Percentiles rank a stretch among this genome's conserved stretches.
Conservation (phyloP, 2,329 filamentous ascomycete genomes). For the Zasmidium cellare region DNA sequence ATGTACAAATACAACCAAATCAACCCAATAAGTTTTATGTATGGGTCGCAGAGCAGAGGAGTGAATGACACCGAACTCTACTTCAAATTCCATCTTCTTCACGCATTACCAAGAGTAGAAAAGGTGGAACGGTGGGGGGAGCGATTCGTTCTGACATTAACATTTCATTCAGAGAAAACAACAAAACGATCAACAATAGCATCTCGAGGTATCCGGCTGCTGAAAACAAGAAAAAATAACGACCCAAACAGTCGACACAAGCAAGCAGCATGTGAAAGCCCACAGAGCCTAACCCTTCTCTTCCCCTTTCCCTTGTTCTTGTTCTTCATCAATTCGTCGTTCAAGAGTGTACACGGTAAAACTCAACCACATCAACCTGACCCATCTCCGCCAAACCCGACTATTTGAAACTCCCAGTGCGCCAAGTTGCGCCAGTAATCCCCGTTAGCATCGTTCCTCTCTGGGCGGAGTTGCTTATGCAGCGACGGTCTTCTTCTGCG, state of each 20-base stretch:
- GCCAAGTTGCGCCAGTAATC: neutral
- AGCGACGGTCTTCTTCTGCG: conserved; percentile 52
- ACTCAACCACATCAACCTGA: neutral
- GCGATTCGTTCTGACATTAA: no score
- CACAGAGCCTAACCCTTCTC: neutral
- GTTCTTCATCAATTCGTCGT: neutral
- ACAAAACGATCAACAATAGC: neutral
- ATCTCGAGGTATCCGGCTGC: neutral
- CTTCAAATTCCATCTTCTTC: no score
- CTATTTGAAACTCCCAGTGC: neutral
- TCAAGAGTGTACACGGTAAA: neutral
- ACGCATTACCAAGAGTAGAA: no score
- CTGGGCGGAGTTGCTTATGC: neutral
- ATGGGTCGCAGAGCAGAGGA: neutral
- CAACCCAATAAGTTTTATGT: neutral
- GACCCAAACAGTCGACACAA: no score
- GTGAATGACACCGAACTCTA: neutral
- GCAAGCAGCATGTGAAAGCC: no score
- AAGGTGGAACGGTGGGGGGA: no score
- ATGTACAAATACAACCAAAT: neutral
- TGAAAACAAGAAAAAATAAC: neutral
- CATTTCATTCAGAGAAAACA: no score
- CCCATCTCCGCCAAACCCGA: neutral
- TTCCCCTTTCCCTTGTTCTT: neutral
- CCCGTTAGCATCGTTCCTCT: neutral